These are phyloP conservation scores for Neurospora sp. DNA, from an alignment of 495 filamentous ascomycete genomes.

Conservation along the genomic window DNA sequence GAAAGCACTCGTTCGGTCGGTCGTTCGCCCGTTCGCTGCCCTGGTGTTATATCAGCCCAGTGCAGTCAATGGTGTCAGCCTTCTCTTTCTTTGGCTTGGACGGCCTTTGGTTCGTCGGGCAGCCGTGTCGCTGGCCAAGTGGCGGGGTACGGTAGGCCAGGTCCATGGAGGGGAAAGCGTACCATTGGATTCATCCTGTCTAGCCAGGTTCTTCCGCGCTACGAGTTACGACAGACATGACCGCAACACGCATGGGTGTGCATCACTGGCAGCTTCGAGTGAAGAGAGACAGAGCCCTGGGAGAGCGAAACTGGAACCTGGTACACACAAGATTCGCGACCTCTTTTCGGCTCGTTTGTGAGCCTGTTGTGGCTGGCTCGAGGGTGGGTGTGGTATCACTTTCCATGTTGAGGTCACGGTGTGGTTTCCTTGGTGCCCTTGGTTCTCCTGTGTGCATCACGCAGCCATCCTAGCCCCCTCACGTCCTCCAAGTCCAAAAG, in stretches of 20 bases:
- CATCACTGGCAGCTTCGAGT: not conserved
- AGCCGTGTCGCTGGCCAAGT: slow-evolving; percentile 11
- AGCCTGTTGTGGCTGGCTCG: not conserved
- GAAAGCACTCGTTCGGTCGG: slow-evolving; percentile 18
- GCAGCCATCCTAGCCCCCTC: not conserved
- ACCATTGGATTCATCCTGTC: not conserved
- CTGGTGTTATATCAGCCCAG: not conserved
- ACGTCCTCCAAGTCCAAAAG: not conserved
- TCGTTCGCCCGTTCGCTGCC: slow-evolving; percentile 18
- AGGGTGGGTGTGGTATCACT: not conserved
- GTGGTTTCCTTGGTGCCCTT: not conserved
- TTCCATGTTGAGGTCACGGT: not conserved
- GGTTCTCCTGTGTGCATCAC: not conserved
- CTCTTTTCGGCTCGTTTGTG: not conserved
- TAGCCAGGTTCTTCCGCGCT: not conserved
- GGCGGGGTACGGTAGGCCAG: slow-evolving; percentile 22
- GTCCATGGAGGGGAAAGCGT: slow-evolving; percentile 11
- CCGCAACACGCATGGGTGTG: not conserved
- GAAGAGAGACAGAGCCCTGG: not conserved
- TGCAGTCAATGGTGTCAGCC: not conserved
- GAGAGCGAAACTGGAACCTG: not conserved
- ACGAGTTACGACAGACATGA: not conserved
- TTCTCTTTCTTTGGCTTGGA: not conserved
- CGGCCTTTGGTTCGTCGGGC: not conserved
- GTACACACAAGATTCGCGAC: not conserved